Percentiles rank a stretch among this genome's conserved stretches.
Evolutionary conservation across 2,329 filamentous ascomycete species (phyloP).

Genomic region (Colletotrichum cereale): DNA sequence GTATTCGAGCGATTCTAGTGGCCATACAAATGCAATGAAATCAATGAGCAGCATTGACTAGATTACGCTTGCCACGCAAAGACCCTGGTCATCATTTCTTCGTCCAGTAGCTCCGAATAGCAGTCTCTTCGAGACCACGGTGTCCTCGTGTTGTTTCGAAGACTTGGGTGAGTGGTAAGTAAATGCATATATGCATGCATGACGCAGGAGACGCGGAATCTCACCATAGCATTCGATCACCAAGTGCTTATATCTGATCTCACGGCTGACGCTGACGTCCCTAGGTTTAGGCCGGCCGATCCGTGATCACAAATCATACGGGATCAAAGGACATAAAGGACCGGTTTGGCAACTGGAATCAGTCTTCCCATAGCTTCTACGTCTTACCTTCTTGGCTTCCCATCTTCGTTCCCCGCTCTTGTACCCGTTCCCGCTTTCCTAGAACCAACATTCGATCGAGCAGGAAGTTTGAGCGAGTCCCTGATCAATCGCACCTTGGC

Average conservation of each 20-base stretch:
- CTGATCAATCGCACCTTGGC: background rate
- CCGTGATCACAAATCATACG: background rate
- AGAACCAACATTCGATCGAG: background rate
- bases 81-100: background rate
- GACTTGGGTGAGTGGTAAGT: background rate
- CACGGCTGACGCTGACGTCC: background rate
- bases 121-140: background rate
- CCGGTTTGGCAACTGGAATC: background rate
- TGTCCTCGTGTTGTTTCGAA: background rate
- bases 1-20: background rate
- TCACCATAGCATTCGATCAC: background rate
- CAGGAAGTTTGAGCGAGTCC: background rate
- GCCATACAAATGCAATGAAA: background rate
- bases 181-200: background rate
- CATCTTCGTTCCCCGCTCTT: too few relatives aligned
- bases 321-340: background rate
- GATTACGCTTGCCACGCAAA: too few relatives aligned
- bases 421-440: background rate
- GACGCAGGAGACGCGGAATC: background rate
- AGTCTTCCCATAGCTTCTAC: background rate
- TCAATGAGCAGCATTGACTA: too few relatives aligned
- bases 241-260: conserved; percentile 12
- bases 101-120: background rate
- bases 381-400: background rate
- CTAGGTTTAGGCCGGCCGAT: background rate